Evolutionary conservation across 2,329 filamentous ascomycete species (phyloP).

Genomic region (Hypoxylon sp.): DNA sequence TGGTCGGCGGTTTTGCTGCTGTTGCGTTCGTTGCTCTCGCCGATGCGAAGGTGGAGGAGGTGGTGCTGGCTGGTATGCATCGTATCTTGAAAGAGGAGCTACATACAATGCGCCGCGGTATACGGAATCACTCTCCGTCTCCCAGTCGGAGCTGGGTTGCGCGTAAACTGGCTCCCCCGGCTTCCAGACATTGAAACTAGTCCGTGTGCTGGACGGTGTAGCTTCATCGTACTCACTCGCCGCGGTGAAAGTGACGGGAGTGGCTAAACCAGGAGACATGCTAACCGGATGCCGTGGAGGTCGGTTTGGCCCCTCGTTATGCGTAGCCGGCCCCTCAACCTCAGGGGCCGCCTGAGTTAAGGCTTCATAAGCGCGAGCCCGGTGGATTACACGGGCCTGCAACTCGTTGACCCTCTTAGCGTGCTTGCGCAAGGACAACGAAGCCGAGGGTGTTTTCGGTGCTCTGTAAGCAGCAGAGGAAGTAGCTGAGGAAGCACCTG

Average conservation of each 20-base stretch:
- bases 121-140: neutral
- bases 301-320: neutral
- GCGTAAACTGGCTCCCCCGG: conserved; percentile 16
- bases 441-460: neutral
- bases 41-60: neutral
- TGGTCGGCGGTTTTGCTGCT: neutral
- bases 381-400: neutral
- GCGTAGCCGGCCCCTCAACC: neutral
- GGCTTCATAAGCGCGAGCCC: conserved; percentile 21
- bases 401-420: neutral
- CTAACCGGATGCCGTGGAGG: neutral
- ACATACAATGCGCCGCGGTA: neutral
- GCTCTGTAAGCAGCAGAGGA: neutral
- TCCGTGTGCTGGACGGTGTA: neutral
- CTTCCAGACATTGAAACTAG: conserved; percentile 6
- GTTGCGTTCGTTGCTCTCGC: neutral
- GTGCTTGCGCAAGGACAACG: neutral
- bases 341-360: neutral
- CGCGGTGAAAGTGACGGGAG: neutral
- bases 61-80: conserved; percentile 28
- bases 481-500: no score
- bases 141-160: neutral
- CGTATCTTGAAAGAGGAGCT: conserved; percentile 14
- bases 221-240: neutral
- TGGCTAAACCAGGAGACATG: neutral